Conservation (phyloP, 164 flowering plant genomes). For the Piper betle region DNA sequence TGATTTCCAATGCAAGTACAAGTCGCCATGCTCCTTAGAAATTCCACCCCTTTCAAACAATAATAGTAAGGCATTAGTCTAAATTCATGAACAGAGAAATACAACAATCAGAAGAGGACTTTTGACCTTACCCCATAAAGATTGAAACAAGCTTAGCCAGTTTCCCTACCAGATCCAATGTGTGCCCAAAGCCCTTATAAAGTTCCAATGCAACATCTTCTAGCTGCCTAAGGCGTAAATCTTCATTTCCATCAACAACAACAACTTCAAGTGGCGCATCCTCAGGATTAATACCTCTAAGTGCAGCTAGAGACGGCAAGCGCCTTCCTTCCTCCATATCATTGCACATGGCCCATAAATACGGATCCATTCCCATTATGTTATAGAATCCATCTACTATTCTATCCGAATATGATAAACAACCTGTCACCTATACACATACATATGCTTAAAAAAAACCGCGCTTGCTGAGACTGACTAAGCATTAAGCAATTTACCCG, state of each 20-base stretch:
- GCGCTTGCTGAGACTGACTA: neutral
- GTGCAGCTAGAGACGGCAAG: conserved; percentile 55
- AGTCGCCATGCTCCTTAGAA: conserved; percentile 73
- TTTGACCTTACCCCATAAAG: conserved; percentile 59
- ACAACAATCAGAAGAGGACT: neutral
- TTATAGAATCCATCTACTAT: conserved; percentile 91
- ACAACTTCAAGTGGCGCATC: conserved; percentile 81
- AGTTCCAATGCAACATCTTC: conserved; percentile 70
- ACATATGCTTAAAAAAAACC: neutral
- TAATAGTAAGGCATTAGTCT: conserved; percentile 7
- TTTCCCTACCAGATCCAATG: conserved; percentile 50
- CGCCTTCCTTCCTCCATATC: conserved; percentile 61
- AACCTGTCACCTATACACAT: conserved; percentile 65
- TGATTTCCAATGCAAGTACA: conserved; percentile 55
- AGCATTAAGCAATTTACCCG: neutral
- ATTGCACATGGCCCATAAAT: conserved; percentile 87
- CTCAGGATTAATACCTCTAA: conserved; percentile 46
- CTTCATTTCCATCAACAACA: conserved; percentile 60
- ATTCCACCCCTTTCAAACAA: conserved; percentile 56
- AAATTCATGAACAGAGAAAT: neutral
- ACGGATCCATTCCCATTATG: conserved; percentile 90
- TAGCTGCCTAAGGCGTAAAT: conserved; percentile 63
- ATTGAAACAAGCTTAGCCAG: conserved; percentile 82
- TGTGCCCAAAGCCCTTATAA: conserved; percentile 41
- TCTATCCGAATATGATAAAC: conserved; percentile 76